These are phyloP conservation scores for Spergularia marina DNA, from an alignment of 148 eudicot species.

Conservation along the genomic window DNA sequence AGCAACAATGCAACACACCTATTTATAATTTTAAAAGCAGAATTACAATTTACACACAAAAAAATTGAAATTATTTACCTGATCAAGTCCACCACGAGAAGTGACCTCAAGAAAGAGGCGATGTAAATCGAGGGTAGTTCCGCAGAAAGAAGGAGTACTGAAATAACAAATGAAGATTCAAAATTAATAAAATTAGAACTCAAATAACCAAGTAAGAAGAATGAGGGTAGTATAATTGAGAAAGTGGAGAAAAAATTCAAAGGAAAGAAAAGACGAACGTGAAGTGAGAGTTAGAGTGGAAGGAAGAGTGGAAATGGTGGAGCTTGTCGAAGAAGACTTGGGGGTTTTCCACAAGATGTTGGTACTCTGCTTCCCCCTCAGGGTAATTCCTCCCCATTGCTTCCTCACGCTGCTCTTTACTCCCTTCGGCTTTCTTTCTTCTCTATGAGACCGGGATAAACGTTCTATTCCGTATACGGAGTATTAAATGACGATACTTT, in stretches of 20 bases:
- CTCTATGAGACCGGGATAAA: too few relatives aligned
- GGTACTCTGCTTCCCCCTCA: constrained; percentile 3
- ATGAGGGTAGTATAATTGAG: background rate
- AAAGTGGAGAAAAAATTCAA: background rate
- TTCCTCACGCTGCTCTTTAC: too few relatives aligned
- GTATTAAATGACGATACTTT: too few relatives aligned
- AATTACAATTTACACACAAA: background rate
- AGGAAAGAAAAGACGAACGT: constrained; percentile 9
- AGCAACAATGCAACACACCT: too few relatives aligned
- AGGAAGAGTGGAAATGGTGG: constrained; percentile 27
- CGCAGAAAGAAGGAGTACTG: constrained; percentile 66
- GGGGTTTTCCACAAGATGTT: constrained; percentile 21
- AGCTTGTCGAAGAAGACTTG: constrained; percentile 26
- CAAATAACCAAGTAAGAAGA: background rate
- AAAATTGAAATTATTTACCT: constrained; percentile 38
- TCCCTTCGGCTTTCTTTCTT: too few relatives aligned
- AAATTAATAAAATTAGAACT: background rate
- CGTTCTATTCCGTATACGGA: too few relatives aligned
- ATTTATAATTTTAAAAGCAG: background rate
- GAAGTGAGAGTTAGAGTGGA: constrained; percentile 16
- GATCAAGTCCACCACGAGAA: constrained; percentile 82
- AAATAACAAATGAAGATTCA: background rate
- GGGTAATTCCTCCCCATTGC: too few relatives aligned
- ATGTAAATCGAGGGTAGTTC: constrained; percentile 55
- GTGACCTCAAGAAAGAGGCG: constrained; percentile 78